Evolutionary conservation across 441 rosid species (phyloP), one percentile per base, ranked within the genome.

Genomic region (Populus tomentosa): DNA sequence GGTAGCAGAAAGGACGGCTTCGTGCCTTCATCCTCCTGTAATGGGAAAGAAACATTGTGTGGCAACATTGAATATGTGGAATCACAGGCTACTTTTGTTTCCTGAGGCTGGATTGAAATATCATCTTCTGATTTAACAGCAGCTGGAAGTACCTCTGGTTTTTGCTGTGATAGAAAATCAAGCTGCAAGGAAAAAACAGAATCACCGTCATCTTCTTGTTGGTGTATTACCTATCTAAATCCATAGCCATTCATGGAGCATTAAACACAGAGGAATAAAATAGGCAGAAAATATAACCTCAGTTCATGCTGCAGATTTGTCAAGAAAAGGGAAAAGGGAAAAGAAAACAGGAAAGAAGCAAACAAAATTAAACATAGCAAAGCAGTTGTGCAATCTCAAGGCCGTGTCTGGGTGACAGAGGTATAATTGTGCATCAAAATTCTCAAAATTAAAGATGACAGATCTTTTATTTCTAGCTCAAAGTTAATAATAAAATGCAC

Each of bases 1-100:
- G 97, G 98, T 35, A 91, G 87, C 83, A 74, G 13, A 59, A 86
- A 85, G 28, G 87, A 77, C 10, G 83, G 70, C 66, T 80, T 83
- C 46, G 6, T 71, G 40, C 74, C 74, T 63, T 36, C 73, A 4
- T 24, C 70, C 68, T 80, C 82, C 53, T 71, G 40, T 40, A 1
- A 67, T 36, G 64, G 46, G 0, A 53, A 65, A 59, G 72, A 77
- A 56, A 64, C 28, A 14, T 59, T 26, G 0, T 53, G 67, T 24
- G 1, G 69, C 56, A 10, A 64, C 71, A 62, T 30, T 28, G 76
- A 9, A 40, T 66, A 1, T 5, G 63, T 59, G 28, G 72, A 46
- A 56, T 72, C 72, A 3, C 73, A 2, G 23, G 67, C 40, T 70
- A 71, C 72, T 80, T 81, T 69, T 72, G 38, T 75, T 53, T 67